phyloP scores from a whole-genome alignment of 768 basidiomycete species.

The Sutorius australiensis region DNA sequence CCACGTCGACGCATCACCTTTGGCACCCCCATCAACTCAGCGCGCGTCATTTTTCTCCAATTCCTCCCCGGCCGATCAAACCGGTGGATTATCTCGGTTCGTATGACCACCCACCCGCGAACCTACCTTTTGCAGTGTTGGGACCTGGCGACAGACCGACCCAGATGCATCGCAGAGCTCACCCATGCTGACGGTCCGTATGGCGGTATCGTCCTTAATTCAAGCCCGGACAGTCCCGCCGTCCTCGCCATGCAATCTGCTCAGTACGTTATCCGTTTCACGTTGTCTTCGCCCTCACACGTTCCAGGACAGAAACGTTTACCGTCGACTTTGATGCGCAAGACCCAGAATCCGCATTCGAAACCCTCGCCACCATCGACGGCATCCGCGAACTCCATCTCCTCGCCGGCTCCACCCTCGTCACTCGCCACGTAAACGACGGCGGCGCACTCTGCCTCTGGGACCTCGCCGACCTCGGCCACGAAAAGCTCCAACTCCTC shows the following conservation, averaged over 20 bases:
- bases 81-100: constrained; percentile 48
- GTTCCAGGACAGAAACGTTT: constrained; percentile 40
- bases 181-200: constrained; percentile 32
- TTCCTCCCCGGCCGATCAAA: constrained; percentile 44
- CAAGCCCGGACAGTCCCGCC: constrained; percentile 30
- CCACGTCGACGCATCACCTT: constrained; percentile 27
- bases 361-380: constrained; percentile 30
- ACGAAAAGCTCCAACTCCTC: constrained; percentile 33
- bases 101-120: constrained; percentile 22
- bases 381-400: constrained; percentile 33
- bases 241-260: constrained; percentile 43
- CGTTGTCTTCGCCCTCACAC: too few relatives aligned
- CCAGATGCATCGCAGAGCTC: constrained; percentile 43
- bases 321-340: constrained; percentile 36
- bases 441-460: constrained; percentile 34
- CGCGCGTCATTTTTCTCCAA: constrained; percentile 42
- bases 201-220: constrained; percentile 47
- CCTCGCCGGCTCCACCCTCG: constrained; percentile 36
- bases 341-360: constrained; percentile 38
- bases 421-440: constrained; percentile 33
- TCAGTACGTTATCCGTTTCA: constrained; percentile 28
- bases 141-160: constrained; percentile 39
- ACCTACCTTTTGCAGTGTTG: constrained; percentile 50
- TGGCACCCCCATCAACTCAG: constrained; percentile 17
- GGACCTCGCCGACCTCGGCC: constrained; percentile 31